Conservation (phyloP, 2,329 filamentous ascomycete species). For the Penicillium sp. region DNA sequence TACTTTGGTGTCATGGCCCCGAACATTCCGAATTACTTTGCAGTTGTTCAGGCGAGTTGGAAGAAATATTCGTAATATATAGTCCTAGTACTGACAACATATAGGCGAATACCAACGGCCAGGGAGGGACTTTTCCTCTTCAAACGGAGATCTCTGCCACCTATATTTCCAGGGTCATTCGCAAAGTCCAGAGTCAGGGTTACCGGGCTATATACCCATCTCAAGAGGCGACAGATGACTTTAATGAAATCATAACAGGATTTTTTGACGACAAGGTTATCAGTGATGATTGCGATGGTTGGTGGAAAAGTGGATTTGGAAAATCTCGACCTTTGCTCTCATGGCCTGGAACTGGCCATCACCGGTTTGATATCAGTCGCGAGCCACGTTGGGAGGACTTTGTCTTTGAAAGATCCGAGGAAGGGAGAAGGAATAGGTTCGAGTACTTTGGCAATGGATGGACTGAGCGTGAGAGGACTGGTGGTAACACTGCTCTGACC, state of each 20-base stretch:
- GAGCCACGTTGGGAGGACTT: slow-evolving; percentile 12
- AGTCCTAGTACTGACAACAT: not conserved
- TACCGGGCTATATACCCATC: slow-evolving; percentile 6
- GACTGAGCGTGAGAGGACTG: slow-evolving; percentile 8
- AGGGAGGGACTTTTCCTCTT: slow-evolving; percentile 7
- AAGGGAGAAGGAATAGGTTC: slow-evolving; percentile 6
- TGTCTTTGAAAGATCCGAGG: slow-evolving; percentile 4
- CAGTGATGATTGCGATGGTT: slow-evolving; percentile 3
- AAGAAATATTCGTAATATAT: not conserved
- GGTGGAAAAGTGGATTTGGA: slow-evolving; percentile 11
- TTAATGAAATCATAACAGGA: not conserved
- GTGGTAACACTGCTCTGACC: not conserved
- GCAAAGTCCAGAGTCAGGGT: slow-evolving; percentile 2
- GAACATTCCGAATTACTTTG: slow-evolving; percentile 11
- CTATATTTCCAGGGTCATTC: slow-evolving; percentile 9
- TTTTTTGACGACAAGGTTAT: slow-evolving; percentile 11
- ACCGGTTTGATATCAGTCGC: slow-evolving; percentile 10
- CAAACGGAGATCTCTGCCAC: slow-evolving; percentile 6
- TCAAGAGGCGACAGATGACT: slow-evolving; percentile 11
- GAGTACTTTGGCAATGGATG: slow-evolving; percentile 11
- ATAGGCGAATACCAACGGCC: slow-evolving; percentile 9
- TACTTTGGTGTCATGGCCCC: slow-evolving; percentile 12
- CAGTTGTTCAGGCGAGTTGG: slow-evolving; percentile 2
- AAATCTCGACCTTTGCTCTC: slow-evolving; percentile 1
- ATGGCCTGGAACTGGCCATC: slow-evolving; percentile 10